These are phyloP conservation scores for Russula brevipes DNA, from an alignment of 768 basidiomycete genomes.

Conservation along the genomic window DNA sequence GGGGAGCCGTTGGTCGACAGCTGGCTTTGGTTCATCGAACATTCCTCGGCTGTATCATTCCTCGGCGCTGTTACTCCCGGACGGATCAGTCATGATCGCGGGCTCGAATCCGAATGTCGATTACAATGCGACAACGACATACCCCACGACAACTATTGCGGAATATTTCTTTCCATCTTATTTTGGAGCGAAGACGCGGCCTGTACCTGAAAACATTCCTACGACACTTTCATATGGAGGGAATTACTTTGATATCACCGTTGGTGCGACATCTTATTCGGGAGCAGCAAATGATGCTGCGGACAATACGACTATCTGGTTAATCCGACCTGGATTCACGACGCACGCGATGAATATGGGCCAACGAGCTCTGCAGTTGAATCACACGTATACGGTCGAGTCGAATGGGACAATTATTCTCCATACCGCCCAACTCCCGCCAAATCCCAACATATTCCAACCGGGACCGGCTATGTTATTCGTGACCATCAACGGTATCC, in stretches of 20 bases:
- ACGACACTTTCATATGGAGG: slow-evolving; percentile 82
- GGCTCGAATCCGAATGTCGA: slow-evolving; percentile 94
- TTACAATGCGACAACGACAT: slow-evolving; percentile 55
- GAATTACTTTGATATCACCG: slow-evolving; percentile 63
- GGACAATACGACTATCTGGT: slow-evolving; percentile 65
- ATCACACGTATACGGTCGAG: slow-evolving; percentile 80
- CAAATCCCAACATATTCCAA: slow-evolving; percentile 79
- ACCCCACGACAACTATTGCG: slow-evolving; percentile 73
- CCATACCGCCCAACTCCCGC: slow-evolving; percentile 77
- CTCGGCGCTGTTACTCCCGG: slow-evolving; percentile 81
- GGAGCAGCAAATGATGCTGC: slow-evolving; percentile 66
- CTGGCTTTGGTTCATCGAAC: slow-evolving; percentile 52
- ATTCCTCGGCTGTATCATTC: slow-evolving; percentile 91
- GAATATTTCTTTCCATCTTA: slow-evolving; percentile 93
- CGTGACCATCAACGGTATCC: slow-evolving; percentile 80
- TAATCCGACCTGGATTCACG: slow-evolving; percentile 81
- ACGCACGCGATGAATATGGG: slow-evolving; percentile 89
- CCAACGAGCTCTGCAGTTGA: slow-evolving; percentile 74
- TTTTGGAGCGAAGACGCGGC: slow-evolving; percentile 65
- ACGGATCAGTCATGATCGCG: slow-evolving; percentile 79
- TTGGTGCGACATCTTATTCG: slow-evolving; percentile 61
- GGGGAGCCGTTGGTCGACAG: slow-evolving; percentile 71
- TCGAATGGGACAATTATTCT: slow-evolving; percentile 70
- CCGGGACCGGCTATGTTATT: slow-evolving; percentile 85
- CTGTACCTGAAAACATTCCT: slow-evolving; percentile 65